Conservation (phyloP, 768 basidiomycete genomes). For the Hortiboletus flavorubellus region DNA sequence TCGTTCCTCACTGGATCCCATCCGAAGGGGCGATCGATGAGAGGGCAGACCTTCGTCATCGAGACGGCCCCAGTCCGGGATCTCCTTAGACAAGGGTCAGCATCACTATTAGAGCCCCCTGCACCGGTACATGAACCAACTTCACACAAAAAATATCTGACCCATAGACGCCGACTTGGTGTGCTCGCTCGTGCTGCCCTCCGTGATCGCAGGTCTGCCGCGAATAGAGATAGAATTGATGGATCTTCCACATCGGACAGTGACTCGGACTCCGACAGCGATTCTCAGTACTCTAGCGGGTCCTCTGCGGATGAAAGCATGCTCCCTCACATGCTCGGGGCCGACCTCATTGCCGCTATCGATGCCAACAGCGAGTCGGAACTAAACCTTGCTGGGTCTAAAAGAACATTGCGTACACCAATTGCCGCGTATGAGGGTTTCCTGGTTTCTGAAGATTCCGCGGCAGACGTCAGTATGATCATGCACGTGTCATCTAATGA, state of each 20-base stretch:
- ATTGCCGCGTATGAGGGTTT: slow-evolving; percentile 6
- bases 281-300: slow-evolving; percentile 19
- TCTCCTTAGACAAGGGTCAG: not conserved
- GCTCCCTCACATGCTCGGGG: slow-evolving; percentile 25
- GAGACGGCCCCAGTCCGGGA: not conserved
- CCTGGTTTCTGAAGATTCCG: slow-evolving; percentile 17
- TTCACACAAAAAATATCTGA: not conserved
- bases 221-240: not conserved
- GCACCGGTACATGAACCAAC: not conserved
- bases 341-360: slow-evolving; percentile 27
- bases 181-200: slow-evolving; percentile 22
- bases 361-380: slow-evolving; percentile 26
- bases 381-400: slow-evolving; percentile 9
- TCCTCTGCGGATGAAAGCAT: slow-evolving; percentile 20
- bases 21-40: not conserved
- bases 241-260: slow-evolving; percentile 14
- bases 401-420: not conserved
- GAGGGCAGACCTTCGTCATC: not conserved
- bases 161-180: slow-evolving; percentile 10
- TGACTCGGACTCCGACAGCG: slow-evolving; percentile 16
- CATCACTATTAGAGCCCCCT: not conserved
- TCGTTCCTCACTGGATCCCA: not conserved
- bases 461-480: slow-evolving; percentile 19
- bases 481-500: slow-evolving; percentile 19
- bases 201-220: slow-evolving; percentile 14